These are phyloP conservation scores for Citrus australasica DNA, from an alignment of 345 rosid genomes.

Conservation along the genomic window DNA sequence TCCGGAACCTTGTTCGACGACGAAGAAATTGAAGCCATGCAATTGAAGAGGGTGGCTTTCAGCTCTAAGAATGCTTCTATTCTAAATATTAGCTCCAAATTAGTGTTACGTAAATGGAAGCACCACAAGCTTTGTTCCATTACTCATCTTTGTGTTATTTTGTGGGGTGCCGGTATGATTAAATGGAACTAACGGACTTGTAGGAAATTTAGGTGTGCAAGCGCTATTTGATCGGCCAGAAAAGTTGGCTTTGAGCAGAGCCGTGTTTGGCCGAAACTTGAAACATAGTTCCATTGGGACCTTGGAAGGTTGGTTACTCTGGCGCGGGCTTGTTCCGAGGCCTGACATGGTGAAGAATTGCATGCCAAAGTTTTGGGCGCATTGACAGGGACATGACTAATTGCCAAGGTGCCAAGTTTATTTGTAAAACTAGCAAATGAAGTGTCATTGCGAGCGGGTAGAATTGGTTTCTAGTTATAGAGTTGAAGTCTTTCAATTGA, in stretches of 20 bases:
- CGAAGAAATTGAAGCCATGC: conserved; percentile 71
- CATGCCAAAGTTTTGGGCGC: conserved; percentile 45
- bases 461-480: conserved; percentile 36
- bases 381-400: conserved; percentile 44
- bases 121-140: conserved; percentile 56
- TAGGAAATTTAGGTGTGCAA: conserved; percentile 46
- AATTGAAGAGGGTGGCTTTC: conserved; percentile 81
- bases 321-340: conserved; percentile 55
- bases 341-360: conserved; percentile 54
- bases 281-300: conserved; percentile 65
- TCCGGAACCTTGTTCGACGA: conserved; percentile 70
- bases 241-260: conserved; percentile 63
- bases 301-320: conserved; percentile 58
- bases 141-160: conserved; percentile 56
- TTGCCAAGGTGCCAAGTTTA: conserved; percentile 50
- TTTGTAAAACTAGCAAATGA: conserved; percentile 40
- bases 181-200: conserved; percentile 35
- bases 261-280: conserved; percentile 59
- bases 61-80: conserved; percentile 64
- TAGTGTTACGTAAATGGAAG: conserved; percentile 45
- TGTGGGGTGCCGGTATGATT: conserved; percentile 57
- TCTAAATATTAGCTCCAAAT: conserved; percentile 63
- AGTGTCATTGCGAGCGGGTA: conserved; percentile 58
- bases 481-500: conserved; percentile 32
- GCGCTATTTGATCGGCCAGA: conserved; percentile 46